These are phyloP conservation scores for Zygotorulaspora danielsina DNA, from an alignment of 805 yeast species.

Conservation along the genomic window DNA sequence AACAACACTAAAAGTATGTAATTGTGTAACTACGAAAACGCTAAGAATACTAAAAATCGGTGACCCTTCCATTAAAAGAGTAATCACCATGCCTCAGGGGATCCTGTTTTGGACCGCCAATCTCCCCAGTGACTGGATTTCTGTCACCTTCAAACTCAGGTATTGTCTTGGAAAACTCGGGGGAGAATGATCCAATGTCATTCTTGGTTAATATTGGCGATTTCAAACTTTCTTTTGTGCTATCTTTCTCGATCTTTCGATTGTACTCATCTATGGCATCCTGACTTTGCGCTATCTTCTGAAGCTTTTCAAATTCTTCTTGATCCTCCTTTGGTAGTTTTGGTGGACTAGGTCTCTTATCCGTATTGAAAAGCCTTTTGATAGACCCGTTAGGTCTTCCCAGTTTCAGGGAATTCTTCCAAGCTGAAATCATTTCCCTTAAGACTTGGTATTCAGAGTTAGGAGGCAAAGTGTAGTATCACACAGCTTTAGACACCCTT, in stretches of 20 bases:
- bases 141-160: constrained; percentile 95
- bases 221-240: constrained; percentile 31
- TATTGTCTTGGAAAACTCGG: constrained; percentile 68
- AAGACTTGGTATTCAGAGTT: too few relatives aligned
- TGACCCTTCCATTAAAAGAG: constrained; percentile 93
- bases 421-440: not conserved
- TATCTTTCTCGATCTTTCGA: constrained; percentile 38
- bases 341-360: constrained; percentile 33
- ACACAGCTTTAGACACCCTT: too few relatives aligned
- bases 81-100: constrained; percentile 90
- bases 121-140: constrained; percentile 91
- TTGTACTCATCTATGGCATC: constrained; percentile 74
- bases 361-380: constrained; percentile 14
- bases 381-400: not conserved
- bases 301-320: constrained; percentile 86
- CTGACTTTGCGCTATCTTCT: constrained; percentile 73
- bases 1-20: not conserved
- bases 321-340: constrained; percentile 35
- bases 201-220: constrained; percentile 39
- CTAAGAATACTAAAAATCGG: constrained; percentile 63
- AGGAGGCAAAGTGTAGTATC: too few relatives aligned
- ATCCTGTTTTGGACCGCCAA: constrained; percentile 97
- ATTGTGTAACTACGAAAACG: not conserved
- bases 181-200: constrained; percentile 62
- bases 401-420: not conserved